Evolutionary conservation across 1,284 basidiomycete species (phyloP).

Genomic region (Ganoderma resinaceum): DNA sequence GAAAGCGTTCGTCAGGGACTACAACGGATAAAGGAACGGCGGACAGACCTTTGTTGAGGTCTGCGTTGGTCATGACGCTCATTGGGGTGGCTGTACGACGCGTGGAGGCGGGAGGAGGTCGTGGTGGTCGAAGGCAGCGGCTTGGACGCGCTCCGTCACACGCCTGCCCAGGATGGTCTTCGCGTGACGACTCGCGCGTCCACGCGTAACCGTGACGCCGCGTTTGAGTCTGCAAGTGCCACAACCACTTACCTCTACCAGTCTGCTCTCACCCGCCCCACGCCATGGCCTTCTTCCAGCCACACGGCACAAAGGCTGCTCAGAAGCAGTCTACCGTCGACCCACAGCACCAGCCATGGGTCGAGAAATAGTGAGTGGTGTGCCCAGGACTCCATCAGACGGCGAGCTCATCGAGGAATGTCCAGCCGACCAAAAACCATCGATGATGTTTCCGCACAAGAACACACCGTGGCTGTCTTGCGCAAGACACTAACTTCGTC

Average conservation of each 20-base stretch:
- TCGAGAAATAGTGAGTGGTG: constrained; percentile 87
- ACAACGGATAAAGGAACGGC: not conserved
- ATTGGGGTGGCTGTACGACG: constrained; percentile 17
- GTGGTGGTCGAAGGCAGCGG: constrained; percentile 16
- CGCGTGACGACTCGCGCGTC: constrained; percentile 33
- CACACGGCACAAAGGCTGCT: constrained; percentile 47
- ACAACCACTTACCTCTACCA: no score
- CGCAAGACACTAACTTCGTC: constrained; percentile 91
- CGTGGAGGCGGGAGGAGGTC: constrained; percentile 17
- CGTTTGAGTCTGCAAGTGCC: constrained; percentile 17
- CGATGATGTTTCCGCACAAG: constrained; percentile 96
- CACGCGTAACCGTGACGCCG: constrained; percentile 24
- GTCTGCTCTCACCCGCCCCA: constrained; percentile 1
- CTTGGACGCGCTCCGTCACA: constrained; percentile 34
- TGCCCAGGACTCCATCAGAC: constrained; percentile 9
- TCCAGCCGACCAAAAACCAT: constrained; percentile 95
- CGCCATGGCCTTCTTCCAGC: constrained; percentile 62
- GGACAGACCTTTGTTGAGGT: constrained; percentile 32
- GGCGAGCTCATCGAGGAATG: constrained; percentile 7
- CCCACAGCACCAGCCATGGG: constrained; percentile 89
- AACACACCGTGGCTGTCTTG: constrained; percentile 94
- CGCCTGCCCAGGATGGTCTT: constrained; percentile 18
- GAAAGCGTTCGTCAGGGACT: not conserved
- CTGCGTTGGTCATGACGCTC: constrained; percentile 36
- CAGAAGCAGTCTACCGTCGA: constrained; percentile 53